Conservation (phyloP, 2,329 filamentous ascomycete species). For the Talaromyces sp. region DNA sequence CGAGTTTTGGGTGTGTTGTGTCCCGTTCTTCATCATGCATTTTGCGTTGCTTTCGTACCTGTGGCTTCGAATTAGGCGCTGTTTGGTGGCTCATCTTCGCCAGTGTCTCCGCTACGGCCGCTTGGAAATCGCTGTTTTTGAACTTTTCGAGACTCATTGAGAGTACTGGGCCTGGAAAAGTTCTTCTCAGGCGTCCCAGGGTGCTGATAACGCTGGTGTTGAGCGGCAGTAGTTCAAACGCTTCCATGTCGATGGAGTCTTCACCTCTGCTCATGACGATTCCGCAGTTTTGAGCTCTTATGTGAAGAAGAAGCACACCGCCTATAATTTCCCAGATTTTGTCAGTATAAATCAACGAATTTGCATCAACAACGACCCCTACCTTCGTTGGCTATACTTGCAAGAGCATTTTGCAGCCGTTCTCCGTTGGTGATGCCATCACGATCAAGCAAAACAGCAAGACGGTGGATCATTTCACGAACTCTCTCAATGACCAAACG, state of each 20-base stretch:
- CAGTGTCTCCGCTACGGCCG: conserved; percentile 26
- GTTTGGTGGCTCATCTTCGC: conserved; percentile 31
- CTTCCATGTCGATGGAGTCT: conserved; percentile 25
- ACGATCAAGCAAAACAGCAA: background rate
- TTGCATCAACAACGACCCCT: background rate
- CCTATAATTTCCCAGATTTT: conserved; percentile 8
- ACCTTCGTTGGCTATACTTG: background rate
- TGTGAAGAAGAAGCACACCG: conserved; percentile 31
- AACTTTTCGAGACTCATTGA: background rate
- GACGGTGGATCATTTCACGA: background rate
- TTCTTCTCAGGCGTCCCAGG: conserved; percentile 30
- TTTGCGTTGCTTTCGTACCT: conserved; percentile 33
- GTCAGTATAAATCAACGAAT: background rate
- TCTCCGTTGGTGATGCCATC: background rate
- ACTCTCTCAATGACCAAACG: background rate
- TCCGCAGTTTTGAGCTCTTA: conserved; percentile 44
- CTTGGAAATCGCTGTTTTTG: background rate
- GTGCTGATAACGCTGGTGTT: conserved; percentile 33
- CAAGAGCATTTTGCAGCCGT: background rate
- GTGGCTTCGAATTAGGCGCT: conserved; percentile 27
- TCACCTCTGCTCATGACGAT: conserved; percentile 32
- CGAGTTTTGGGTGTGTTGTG: conserved; percentile 43
- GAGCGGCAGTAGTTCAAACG: conserved; percentile 43
- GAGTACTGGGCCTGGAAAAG: background rate
- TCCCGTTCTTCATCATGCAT: conserved; percentile 42